These are phyloP conservation scores for Cladosporium halotolerans DNA, from an alignment of 2,329 filamentous ascomycete genomes.

Conservation along the genomic window DNA sequence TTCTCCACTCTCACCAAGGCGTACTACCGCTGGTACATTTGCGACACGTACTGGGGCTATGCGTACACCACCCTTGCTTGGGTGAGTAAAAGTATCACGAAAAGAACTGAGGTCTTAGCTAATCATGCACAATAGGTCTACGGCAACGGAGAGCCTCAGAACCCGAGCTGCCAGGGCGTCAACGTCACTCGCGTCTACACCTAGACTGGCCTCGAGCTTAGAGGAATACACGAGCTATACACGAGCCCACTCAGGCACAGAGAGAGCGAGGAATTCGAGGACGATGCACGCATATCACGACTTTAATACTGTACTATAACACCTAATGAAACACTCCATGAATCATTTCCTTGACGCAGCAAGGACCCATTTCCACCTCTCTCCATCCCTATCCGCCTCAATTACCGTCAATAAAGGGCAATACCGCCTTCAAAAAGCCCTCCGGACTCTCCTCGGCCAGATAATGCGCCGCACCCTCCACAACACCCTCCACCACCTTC, in stretches of 20 bases:
- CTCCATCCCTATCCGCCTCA: neutral
- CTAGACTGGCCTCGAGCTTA: too few species aligned
- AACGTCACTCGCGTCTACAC: conserved; percentile 25
- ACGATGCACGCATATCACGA: too few species aligned
- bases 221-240: too few species aligned
- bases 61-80: conserved; percentile 40
- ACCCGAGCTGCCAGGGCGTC: conserved; percentile 41
- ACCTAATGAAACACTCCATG: too few species aligned
- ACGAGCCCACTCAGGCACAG: too few species aligned
- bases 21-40: conserved; percentile 41
- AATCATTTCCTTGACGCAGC: too few species aligned
- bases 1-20: conserved; percentile 17
- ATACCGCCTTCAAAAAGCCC: conserved; percentile 27
- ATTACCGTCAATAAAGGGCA: conserved; percentile 18
- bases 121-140: conserved; percentile 17
- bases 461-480: conserved; percentile 22
- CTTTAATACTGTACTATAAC: too few species aligned
- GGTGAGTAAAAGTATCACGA: conserved; percentile 16
- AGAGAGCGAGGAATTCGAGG: too few species aligned
- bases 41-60: conserved; percentile 38
- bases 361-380: too few species aligned
- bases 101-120: neutral
- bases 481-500: conserved; percentile 15
- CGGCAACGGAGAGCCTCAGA: conserved; percentile 36
- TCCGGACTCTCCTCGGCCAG: conserved; percentile 33